A percentile compares a stretch with the other conserved stretches of the same genome.
phyloP scores from a whole-genome alignment of 805 yeast genomes.

The Kazachstania kunashirensis region DNA sequence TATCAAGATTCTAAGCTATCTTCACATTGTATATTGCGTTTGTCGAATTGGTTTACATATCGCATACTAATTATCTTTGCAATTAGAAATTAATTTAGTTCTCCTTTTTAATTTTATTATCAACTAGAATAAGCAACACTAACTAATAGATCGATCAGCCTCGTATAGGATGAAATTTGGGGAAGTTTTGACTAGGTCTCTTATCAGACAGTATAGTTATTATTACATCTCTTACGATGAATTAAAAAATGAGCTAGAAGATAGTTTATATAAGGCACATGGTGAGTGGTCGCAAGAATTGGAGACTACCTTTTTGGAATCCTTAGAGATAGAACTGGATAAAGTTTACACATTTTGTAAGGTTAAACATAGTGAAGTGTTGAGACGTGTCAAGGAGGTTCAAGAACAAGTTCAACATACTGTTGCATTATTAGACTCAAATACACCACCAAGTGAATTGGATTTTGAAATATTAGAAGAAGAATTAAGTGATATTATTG shows the following conservation, averaged over 20 bases:
- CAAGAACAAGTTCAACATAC: slow-evolving; percentile 64
- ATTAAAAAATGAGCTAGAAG: slow-evolving; percentile 70
- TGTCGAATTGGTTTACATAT: too few species aligned
- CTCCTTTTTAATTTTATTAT: background rate
- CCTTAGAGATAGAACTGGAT: slow-evolving; percentile 75
- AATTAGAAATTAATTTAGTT: too few species aligned
- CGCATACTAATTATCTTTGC: too few species aligned
- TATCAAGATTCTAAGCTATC: too few species aligned
- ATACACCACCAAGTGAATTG: slow-evolving; percentile 45
- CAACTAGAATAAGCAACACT: background rate
- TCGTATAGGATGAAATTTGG: slow-evolving; percentile 78
- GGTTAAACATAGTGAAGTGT: slow-evolving; percentile 77
- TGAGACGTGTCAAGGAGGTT: slow-evolving; percentile 73
- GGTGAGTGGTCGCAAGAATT: slow-evolving; percentile 61
- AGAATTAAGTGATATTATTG: slow-evolving; percentile 77
- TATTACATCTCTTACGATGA: slow-evolving; percentile 91
- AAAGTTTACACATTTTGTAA: slow-evolving; percentile 87
- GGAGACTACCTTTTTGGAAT: slow-evolving; percentile 73
- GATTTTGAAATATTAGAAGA: slow-evolving; percentile 69
- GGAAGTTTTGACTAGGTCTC: slow-evolving; percentile 78
- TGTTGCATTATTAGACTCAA: slow-evolving; percentile 45
- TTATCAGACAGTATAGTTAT: slow-evolving; percentile 81
- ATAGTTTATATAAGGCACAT: slow-evolving; percentile 46
- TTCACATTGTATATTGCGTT: too few species aligned
- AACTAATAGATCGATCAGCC: too few species aligned